Conservation (phyloP, 768 basidiomycete species). For the Brasilioporus rufonigricans region DNA sequence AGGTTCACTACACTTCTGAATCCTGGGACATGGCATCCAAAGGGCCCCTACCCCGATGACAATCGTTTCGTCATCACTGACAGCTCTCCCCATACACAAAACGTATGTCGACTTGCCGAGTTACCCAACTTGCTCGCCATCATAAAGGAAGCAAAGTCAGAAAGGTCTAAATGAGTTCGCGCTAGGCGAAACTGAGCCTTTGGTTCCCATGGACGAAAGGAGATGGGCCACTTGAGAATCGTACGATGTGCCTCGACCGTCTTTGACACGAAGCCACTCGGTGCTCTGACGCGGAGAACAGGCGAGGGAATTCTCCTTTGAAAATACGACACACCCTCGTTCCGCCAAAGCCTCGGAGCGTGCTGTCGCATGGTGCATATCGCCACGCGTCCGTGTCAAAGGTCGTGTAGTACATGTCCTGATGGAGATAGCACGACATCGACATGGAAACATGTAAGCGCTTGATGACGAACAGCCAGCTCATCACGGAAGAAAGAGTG, state of each 20-base stretch:
- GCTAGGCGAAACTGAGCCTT: not conserved
- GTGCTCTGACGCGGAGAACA: not conserved
- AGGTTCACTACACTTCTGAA: not conserved
- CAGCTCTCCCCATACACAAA: not conserved
- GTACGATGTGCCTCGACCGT: not conserved
- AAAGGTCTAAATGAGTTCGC: not conserved
- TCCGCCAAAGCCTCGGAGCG: not conserved
- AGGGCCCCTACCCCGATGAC: not conserved
- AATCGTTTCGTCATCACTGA: not conserved
- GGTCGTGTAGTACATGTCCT: not conserved
- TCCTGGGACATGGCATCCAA: not conserved
- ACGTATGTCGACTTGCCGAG: not conserved
- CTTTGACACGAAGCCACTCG: not conserved
- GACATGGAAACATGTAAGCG: not conserved
- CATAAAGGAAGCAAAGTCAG: constrained; percentile 15
- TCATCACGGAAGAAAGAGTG: not conserved
- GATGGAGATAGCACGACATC: constrained; percentile 2
- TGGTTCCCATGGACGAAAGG: constrained; percentile 2
- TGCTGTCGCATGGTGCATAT: not conserved
- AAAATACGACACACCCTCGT: not conserved
- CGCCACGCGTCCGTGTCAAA: not conserved
- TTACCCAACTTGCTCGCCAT: constrained; percentile 3
- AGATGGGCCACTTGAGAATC: not conserved
- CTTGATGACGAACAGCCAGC: not conserved
- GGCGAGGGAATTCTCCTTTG: not conserved